Conservation (phyloP, 495 filamentous ascomycete genomes). For the Talaromyces borbonicus region DNA sequence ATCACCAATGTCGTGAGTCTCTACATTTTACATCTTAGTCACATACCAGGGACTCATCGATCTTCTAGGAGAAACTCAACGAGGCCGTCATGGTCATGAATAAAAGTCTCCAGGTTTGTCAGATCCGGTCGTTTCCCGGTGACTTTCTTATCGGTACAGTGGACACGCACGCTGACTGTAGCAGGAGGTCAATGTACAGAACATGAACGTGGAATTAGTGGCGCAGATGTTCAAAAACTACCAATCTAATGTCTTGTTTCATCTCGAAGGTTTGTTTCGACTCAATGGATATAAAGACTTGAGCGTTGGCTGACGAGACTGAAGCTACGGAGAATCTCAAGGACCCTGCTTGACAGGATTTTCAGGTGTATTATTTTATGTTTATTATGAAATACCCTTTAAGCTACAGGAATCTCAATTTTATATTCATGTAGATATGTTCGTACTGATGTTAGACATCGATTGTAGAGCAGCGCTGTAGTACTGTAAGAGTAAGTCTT, state of each 20-base stretch:
- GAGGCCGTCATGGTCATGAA: constrained; percentile 89
- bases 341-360: constrained; percentile 50
- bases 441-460: too few species aligned
- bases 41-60: neutral
- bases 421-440: too few species aligned
- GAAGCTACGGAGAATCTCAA: constrained; percentile 78
- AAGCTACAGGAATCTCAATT: too few species aligned
- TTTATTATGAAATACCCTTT: neutral
- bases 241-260: constrained; percentile 93
- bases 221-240: constrained; percentile 99
- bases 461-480: too few species aligned
- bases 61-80: constrained; percentile 98
- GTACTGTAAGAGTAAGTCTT: neutral
- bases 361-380: neutral
- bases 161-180: too few species aligned
- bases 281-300: neutral
- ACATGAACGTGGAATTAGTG: constrained; percentile 96
- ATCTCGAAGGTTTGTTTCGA: constrained; percentile 69
- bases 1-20: constrained; percentile 83
- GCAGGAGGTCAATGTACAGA: constrained; percentile 98
- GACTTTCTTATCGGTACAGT: too few species aligned
- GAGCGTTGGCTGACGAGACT: constrained; percentile 3
- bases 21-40: neutral
- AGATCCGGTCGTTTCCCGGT: too few species aligned
- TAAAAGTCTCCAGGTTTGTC: constrained; percentile 69